phyloP scores from a whole-genome alignment of 352 stramenopile genomes.

The Phytophthora niederhauseri region DNA sequence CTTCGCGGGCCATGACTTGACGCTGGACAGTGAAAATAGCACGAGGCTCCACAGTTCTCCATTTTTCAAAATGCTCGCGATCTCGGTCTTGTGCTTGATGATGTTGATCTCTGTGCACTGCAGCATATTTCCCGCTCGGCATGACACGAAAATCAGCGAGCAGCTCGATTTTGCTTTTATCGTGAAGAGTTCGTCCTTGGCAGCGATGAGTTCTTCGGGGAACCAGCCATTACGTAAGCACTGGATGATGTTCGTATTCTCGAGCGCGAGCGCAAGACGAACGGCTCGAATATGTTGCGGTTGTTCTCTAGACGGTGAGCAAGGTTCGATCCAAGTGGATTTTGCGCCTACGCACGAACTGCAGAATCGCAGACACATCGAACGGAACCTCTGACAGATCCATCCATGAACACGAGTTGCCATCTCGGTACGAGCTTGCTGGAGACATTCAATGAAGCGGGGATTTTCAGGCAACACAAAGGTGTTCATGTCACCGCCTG shows the following conservation, averaged over 20 bases:
- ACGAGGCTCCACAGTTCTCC: constrained; percentile 15
- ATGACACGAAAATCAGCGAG: constrained; percentile 16
- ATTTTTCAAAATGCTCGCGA: neutral
- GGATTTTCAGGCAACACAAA: neutral
- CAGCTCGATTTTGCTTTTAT: constrained; percentile 15
- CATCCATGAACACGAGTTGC: neutral
- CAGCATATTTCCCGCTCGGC: constrained; percentile 4
- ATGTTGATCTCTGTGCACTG: neutral
- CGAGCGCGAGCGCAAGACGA: constrained; percentile 20
- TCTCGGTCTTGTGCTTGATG: neutral
- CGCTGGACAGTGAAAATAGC: neutral
- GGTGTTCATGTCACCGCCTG: too few relatives aligned
- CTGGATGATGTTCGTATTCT: constrained; percentile 22
- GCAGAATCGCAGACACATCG: constrained; percentile 19
- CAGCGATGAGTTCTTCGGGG: neutral
- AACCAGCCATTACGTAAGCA: neutral
- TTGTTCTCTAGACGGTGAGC: constrained; percentile 6
- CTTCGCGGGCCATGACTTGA: neutral
- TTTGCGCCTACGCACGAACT: constrained; percentile 9
- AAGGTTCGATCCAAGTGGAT: constrained; percentile 14
- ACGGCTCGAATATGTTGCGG: constrained; percentile 19
- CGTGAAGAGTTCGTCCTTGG: constrained; percentile 13
- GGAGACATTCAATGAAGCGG: neutral
- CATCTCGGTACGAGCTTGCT: neutral
- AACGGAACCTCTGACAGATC: constrained; percentile 26